These are phyloP conservation scores for Trichoderma endophyticum DNA, from an alignment of 2,329 filamentous ascomycete species.

Conservation along the genomic window DNA sequence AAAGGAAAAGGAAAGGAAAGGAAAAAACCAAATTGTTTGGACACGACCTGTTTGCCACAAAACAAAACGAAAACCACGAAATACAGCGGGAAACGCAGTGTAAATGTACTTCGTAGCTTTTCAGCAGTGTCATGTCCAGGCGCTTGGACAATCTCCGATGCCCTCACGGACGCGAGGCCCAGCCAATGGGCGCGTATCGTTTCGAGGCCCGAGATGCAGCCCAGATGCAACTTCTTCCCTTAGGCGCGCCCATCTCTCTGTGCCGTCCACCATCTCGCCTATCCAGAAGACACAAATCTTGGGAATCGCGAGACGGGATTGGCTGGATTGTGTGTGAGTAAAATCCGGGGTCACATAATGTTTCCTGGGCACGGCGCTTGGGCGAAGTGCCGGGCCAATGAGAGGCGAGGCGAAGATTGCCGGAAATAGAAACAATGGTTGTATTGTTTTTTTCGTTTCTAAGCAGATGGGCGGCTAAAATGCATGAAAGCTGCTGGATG, in stretches of 20 bases:
- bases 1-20: not conserved
- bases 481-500: not conserved
- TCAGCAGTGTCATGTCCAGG: not conserved
- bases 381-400: conserved; percentile 8
- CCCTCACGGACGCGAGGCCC: not conserved
- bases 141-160: conserved; percentile 2
- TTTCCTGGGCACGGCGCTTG: conserved; percentile 4
- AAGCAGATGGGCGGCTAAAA: not conserved
- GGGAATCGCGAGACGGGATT: not conserved
- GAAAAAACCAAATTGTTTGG: conserved; percentile 2
- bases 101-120: conserved; percentile 7
- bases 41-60: not conserved
- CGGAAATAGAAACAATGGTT: not conserved
- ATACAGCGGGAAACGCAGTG: not conserved
- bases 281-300: not conserved
- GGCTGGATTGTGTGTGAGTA: not conserved
- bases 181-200: not conserved
- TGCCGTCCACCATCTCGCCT: not conserved
- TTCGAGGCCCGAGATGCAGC: not conserved
- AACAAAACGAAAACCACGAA: not conserved
- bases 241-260: not conserved
- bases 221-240: not conserved
- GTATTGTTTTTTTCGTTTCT: not conserved
- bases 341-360: conserved; percentile 1
- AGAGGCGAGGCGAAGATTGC: not conserved